These are phyloP conservation scores for Neoarthrinium moseri DNA, from an alignment of 2,329 filamentous ascomycete genomes.

Conservation along the genomic window DNA sequence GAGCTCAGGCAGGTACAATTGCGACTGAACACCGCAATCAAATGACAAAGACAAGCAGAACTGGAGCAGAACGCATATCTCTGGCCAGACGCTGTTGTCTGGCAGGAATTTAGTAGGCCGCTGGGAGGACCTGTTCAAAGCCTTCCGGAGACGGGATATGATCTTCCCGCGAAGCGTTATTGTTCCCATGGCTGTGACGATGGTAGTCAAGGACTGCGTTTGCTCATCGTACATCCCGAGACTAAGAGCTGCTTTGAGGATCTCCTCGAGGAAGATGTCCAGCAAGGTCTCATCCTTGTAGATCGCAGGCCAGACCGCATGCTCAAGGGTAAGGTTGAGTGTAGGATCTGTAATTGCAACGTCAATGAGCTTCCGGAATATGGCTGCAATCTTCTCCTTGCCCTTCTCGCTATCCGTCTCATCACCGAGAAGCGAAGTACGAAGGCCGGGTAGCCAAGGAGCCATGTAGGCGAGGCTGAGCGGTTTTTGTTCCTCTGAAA, in stretches of 20 bases:
- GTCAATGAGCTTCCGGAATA: constrained; percentile 67
- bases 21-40: constrained; percentile 64
- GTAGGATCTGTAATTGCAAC: constrained; percentile 60
- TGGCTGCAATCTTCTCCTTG: constrained; percentile 60
- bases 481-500: constrained; percentile 65
- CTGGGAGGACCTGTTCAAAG: constrained; percentile 64
- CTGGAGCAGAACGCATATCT: constrained; percentile 65
- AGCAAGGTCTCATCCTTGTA: constrained; percentile 63
- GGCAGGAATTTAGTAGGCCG: constrained; percentile 64
- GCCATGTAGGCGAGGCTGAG: constrained; percentile 69
- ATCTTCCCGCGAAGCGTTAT: constrained; percentile 65
- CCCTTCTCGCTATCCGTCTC: constrained; percentile 65
- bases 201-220: constrained; percentile 59
- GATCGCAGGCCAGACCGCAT: constrained; percentile 64
- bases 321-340: constrained; percentile 60
- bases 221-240: constrained; percentile 58
- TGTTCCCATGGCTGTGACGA: constrained; percentile 62
- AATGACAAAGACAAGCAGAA: constrained; percentile 68
- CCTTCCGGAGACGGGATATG: constrained; percentile 64
- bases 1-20: constrained; percentile 66
- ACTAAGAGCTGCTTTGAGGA: constrained; percentile 60
- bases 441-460: constrained; percentile 64
- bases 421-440: constrained; percentile 56
- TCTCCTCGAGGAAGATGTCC: constrained; percentile 66
- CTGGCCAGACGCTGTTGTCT: constrained; percentile 68